Base-by-base conservation (phyloP, 371 early-diverging fungal species). In the Mucor lusitanicus region DNA sequence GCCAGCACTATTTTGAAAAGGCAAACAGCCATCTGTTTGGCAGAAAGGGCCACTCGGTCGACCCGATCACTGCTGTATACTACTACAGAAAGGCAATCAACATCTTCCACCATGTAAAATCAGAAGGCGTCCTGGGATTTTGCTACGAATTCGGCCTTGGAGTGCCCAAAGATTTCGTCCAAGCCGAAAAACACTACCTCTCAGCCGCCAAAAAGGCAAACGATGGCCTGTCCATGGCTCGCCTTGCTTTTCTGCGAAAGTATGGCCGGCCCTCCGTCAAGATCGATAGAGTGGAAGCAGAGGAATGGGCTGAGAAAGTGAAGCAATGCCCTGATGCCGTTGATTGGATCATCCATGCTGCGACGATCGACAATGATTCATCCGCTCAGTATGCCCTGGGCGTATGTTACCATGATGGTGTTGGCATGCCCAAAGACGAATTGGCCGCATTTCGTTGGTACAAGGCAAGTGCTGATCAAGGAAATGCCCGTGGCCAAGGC, bases 101-200 rank as follows among this genome's bases (percentile, higher is more conserved):
- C 23, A 8, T 21, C 6, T 72, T 70, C 15, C 74, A 80, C 5
- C 77, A 83, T 62, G 30, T 63, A 3, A 73, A 78, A 53, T 80
- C 87, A 25, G 78, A 79, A 57, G 85, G 80, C 8, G 75, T 80
- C 7, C 67, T 88, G 15, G 88, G 85, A n/a, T 88, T 88, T 57
- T 88, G 88, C 62, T 85, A 85, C 71, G 96, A 96, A 69, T 93
- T 93, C 74, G 93, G 91, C 2, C 73, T 92, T 7, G 93, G 92
- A 13, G 71, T 84, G 3, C 65, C 69, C 12, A 74, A 69, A 50
- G 85, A 91, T 63, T 85, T 79, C 72, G 74, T 77, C 23, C 50
- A 67, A 25, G 77, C 91, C 56, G 93, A 92, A 48, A 61, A 63
- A 5, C 65, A 81, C 59, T 92, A 93, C 68, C 42, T 86, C 13